Base-by-base conservation (phyloP, 2,329 filamentous ascomycete genomes). In the Knufia fluminis region DNA sequence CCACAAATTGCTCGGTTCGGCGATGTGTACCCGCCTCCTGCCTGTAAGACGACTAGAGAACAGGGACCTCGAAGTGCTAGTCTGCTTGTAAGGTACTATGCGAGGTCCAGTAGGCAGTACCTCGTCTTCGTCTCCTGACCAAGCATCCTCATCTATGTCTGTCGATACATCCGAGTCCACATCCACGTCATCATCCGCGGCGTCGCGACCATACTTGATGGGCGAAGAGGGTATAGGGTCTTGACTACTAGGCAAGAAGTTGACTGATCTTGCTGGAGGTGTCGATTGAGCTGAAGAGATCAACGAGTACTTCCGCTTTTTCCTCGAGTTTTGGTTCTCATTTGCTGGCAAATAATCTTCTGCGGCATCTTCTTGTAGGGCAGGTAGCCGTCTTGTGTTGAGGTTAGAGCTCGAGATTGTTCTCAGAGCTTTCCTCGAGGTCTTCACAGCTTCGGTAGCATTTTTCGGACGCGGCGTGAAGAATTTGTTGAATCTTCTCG, bases 401-500 rank as follows among this genome's bases (percentile, higher is more conserved):
- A 59, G 32, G 4, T 22, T 52, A 10, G 54, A 51, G 23, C 53
- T 66, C 39, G 64, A 70, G 38, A 74, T 66, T 16, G 68, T 65
- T 57, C 64, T 63, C 49, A 75, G 60, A 12, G 66, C 68, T 57
- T 71, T 69, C 19, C 72, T 66, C 54, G 62, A 70, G 12, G 69
- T 64, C 52, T 63, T 66, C 17, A 67, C 64, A 14, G 58, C 59
- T 31, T 59, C 61, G n/a, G 56, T 60, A 57, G 61, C 61, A 51
- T 61, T 64, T 47, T 57, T 60, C 35, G 57, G 69, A 59, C 46
- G 68, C 31, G 72, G 72, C n/a, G 71, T 74, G 53, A 75, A 75
- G 55, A 75, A 75, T 31, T 68, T 65, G 47, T 64, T 67, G 52
- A 75, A 74, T n/a, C 71, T 70, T 43, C 71, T 66, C n/a, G 72